Conservation (phyloP, 257 asterid genomes). For the Fraxinus anomala region DNA sequence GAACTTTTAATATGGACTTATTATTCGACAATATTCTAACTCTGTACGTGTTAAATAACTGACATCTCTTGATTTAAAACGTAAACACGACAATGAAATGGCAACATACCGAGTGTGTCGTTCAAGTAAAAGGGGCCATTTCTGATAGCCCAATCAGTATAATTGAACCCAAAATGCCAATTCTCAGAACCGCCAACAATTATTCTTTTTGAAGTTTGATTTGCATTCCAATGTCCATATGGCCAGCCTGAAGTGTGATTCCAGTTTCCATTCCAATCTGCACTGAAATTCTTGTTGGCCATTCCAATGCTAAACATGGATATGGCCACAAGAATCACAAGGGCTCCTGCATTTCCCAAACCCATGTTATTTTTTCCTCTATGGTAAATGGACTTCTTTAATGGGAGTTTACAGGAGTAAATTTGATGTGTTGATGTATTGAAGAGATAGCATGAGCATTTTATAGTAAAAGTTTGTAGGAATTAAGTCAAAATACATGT, state of each 20-base stretch:
- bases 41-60: no score
- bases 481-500: neutral
- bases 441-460: constrained; percentile 11
- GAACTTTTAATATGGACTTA: no score
- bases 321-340: constrained; percentile 17
- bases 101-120: constrained; percentile 51
- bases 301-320: constrained; percentile 36
- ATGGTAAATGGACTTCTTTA: neutral
- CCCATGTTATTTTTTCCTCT: constrained; percentile 27
- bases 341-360: constrained; percentile 17
- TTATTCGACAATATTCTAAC: no score
- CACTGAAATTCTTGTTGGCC: constrained; percentile 36
- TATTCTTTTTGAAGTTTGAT: constrained; percentile 37
- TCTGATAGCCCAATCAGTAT: constrained; percentile 67
- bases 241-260: constrained; percentile 40
- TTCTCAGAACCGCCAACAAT: constrained; percentile 61
- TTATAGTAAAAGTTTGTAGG: constrained; percentile 18
- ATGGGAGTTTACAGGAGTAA: neutral
- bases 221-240: constrained; percentile 37
- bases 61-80: neutral
- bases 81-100: neutral
- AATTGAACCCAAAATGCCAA: constrained; percentile 74
- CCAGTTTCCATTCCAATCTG: constrained; percentile 43
- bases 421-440: constrained; percentile 22
- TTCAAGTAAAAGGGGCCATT: constrained; percentile 61